Evolutionary conservation across 768 basidiomycete species (phyloP).

Genomic region (Tylopilus sp.): DNA sequence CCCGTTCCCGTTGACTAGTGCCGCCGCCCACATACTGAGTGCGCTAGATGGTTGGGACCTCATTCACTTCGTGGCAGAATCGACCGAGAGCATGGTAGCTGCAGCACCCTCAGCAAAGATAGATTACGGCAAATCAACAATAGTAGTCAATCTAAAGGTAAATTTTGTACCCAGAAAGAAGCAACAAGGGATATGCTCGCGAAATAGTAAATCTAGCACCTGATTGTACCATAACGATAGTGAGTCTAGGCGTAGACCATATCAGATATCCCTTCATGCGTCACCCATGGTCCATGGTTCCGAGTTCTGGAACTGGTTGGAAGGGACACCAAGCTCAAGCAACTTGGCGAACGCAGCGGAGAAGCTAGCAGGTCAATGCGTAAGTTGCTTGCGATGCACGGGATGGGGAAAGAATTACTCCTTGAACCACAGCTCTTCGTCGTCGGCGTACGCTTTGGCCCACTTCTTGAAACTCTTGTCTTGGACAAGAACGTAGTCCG

Average conservation of each 20-base stretch:
- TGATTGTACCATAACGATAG: no score
- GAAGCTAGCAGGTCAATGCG: slow-evolving; percentile 58
- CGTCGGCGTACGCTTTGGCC: slow-evolving; percentile 83
- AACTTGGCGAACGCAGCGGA: background rate
- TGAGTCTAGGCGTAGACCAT: background rate
- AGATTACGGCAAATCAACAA: no score
- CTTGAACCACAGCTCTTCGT: slow-evolving; percentile 86
- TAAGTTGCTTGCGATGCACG: background rate
- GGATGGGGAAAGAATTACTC: slow-evolving; percentile 52
- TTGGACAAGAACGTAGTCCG: slow-evolving; percentile 83
- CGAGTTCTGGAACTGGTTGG: background rate
- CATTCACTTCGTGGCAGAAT: no score
- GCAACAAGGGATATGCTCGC: no score
- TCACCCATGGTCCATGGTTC: slow-evolving; percentile 58
- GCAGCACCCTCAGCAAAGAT: no score
- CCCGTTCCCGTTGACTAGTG: no score
- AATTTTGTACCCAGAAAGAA: no score
- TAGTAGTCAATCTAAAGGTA: no score
- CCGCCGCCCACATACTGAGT: no score
- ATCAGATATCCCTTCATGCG: slow-evolving; percentile 27
- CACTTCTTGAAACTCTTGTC: slow-evolving; percentile 93
- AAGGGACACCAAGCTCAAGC: background rate
- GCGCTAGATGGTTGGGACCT: no score
- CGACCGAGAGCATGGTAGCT: no score
- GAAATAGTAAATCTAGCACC: no score